Evolutionary conservation across 1,284 basidiomycete species (phyloP).

Genomic region (Hymenochaete sp.): DNA sequence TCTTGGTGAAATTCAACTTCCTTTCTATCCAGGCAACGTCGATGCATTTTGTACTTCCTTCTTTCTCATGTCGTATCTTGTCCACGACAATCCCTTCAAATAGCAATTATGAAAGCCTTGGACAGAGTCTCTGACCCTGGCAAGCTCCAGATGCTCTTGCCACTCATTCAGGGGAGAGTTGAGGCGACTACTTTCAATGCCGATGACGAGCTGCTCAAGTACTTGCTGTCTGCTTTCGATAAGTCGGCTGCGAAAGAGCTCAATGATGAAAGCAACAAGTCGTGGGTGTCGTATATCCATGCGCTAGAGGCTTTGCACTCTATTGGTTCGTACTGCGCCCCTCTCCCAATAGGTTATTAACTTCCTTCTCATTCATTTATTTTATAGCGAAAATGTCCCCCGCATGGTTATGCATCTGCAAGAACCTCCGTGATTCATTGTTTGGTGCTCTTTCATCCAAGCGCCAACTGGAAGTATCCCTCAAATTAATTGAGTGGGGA

Average conservation of each 20-base stretch:
- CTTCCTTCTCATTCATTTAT: too few species aligned
- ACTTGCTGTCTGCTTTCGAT: constrained; percentile 49
- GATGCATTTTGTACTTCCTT: constrained; percentile 70
- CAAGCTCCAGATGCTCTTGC: constrained; percentile 58
- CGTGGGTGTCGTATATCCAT: constrained; percentile 40
- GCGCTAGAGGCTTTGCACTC: constrained; percentile 22
- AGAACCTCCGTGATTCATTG: constrained; percentile 42
- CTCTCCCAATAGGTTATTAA: too few species aligned
- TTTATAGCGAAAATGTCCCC: too few species aligned
- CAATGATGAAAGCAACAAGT: constrained; percentile 34
- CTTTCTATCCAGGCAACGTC: constrained; percentile 52
- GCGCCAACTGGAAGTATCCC: constrained; percentile 47
- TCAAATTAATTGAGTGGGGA: constrained; percentile 44
- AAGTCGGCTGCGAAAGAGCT: constrained; percentile 35
- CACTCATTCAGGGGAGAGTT: constrained; percentile 45
- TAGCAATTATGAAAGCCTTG: constrained; percentile 53
- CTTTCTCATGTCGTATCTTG: constrained; percentile 75
- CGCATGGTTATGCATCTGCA: constrained; percentile 34
- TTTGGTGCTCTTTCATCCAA: constrained; percentile 43
- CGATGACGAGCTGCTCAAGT: constrained; percentile 20
- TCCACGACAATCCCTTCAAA: constrained; percentile 40
- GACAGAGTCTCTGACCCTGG: constrained; percentile 51
- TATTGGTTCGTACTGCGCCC: constrained; percentile 8
- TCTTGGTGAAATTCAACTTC: constrained; percentile 7
- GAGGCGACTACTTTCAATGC: constrained; percentile 22